These are phyloP conservation scores for Jaltomata sinuosa DNA, from an alignment of 257 asterid genomes.

Conservation along the genomic window DNA sequence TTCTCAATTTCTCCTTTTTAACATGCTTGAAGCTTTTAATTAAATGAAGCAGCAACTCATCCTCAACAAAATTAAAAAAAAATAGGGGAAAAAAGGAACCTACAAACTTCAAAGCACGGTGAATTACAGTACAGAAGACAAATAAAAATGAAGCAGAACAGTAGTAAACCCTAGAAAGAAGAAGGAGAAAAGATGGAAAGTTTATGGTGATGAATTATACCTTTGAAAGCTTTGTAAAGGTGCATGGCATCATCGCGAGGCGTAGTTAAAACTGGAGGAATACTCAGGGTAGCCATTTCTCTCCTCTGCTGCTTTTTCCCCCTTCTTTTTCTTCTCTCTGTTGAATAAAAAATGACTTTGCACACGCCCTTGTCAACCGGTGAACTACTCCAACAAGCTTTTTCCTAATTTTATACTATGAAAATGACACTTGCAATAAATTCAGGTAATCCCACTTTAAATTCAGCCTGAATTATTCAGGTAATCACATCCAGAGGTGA, in stretches of 20 bases:
- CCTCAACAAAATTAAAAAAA: too few relatives aligned
- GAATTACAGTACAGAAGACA: not conserved
- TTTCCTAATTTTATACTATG: too few relatives aligned
- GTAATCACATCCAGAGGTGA: too few relatives aligned
- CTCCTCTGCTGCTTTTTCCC: not conserved
- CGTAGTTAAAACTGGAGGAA: constrained; percentile 61
- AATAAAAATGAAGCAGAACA: not conserved
- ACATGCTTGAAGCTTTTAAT: too few relatives aligned
- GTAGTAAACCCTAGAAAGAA: not conserved
- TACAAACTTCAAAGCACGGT: not conserved
- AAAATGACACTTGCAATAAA: too few relatives aligned
- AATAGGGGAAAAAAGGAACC: not conserved
- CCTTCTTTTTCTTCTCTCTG: not conserved
- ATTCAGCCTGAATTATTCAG: too few relatives aligned
- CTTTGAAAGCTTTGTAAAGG: constrained; percentile 85
- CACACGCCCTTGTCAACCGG: not conserved
- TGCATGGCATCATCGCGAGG: constrained; percentile 91
- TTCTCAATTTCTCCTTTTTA: too few relatives aligned
- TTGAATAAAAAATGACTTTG: not conserved
- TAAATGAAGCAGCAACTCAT: too few relatives aligned
- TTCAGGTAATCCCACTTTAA: too few relatives aligned
- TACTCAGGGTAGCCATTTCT: constrained; percentile 49
- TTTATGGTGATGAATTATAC: constrained; percentile 14
- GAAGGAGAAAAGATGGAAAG: not conserved
- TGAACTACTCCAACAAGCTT: not conserved